phyloP scores from a whole-genome alignment of 2,329 filamentous ascomycete species.

The Colletotrichum sansevieriae region DNA sequence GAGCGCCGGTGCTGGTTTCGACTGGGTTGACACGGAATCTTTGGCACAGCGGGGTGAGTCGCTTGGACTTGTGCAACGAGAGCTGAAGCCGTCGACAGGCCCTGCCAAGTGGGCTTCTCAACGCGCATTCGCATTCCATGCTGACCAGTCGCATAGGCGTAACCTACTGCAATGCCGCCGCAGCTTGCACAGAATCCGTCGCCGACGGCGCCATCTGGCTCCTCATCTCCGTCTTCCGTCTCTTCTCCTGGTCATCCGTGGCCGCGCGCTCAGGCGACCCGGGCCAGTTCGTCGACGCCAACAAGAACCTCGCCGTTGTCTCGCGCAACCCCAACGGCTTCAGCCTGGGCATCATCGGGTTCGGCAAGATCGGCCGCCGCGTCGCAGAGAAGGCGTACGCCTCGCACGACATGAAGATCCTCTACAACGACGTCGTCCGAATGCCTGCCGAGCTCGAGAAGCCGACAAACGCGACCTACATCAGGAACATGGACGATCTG shows the following conservation, averaged over 20 bases:
- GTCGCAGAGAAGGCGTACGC: slow-evolving; percentile 59
- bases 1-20: slow-evolving; percentile 35
- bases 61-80: background rate
- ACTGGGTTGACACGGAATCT: slow-evolving; percentile 39
- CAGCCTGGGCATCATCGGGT: slow-evolving; percentile 67
- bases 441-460: slow-evolving; percentile 55
- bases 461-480: slow-evolving; percentile 55
- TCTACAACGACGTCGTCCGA: slow-evolving; percentile 66
- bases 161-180: slow-evolving; percentile 37
- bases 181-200: slow-evolving; percentile 38
- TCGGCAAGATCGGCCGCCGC: slow-evolving; percentile 70
- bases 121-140: background rate
- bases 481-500: slow-evolving; percentile 33
- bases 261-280: slow-evolving; percentile 38
- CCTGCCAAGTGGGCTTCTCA: background rate
- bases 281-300: slow-evolving; percentile 39
- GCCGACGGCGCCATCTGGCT: slow-evolving; percentile 41
- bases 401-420: slow-evolving; percentile 68
- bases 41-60: slow-evolving; percentile 31
- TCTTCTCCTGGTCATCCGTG: slow-evolving; percentile 37
- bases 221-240: slow-evolving; percentile 37
- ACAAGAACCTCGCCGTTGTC: slow-evolving; percentile 36
- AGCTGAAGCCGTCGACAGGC: background rate
- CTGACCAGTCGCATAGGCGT: background rate
- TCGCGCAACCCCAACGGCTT: slow-evolving; percentile 39